phyloP scores from a whole-genome alignment of 2,329 filamentous ascomycete species.

The Monilinia fructicola region DNA sequence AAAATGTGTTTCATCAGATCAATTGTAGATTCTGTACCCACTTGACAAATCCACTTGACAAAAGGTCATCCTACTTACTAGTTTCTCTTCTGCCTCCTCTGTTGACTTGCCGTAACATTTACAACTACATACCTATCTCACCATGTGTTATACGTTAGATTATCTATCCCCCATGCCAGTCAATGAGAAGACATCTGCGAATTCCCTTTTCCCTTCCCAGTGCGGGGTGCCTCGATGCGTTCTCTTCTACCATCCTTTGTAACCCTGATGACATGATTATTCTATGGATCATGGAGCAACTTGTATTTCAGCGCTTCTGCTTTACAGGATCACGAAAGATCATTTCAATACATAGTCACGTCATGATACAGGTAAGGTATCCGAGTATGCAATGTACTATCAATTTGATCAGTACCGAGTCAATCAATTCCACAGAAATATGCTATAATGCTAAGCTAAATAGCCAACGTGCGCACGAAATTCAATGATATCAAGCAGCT shows the following conservation, averaged over 20 bases:
- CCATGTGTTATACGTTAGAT: not conserved
- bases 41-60: not conserved
- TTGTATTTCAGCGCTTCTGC: not conserved
- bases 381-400: not conserved
- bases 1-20: not conserved
- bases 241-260: not conserved
- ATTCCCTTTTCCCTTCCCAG: not conserved
- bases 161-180: not conserved
- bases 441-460: conserved; percentile 2
- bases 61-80: not conserved
- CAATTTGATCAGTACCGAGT: not conserved
- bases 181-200: not conserved
- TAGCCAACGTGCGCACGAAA: conserved; percentile 12
- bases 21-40: not conserved
- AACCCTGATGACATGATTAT: not conserved
- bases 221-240: not conserved
- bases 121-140: not conserved
- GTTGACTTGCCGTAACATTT: not conserved
- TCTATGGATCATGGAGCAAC: not conserved
- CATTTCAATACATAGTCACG: not conserved
- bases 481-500: conserved; percentile 25
- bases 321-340: not conserved
- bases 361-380: not conserved
- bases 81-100: not conserved
- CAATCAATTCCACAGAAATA: not conserved